phyloP scores from a whole-genome alignment of 768 basidiomycete genomes.

The Cystofilobasidium macerans region DNA sequence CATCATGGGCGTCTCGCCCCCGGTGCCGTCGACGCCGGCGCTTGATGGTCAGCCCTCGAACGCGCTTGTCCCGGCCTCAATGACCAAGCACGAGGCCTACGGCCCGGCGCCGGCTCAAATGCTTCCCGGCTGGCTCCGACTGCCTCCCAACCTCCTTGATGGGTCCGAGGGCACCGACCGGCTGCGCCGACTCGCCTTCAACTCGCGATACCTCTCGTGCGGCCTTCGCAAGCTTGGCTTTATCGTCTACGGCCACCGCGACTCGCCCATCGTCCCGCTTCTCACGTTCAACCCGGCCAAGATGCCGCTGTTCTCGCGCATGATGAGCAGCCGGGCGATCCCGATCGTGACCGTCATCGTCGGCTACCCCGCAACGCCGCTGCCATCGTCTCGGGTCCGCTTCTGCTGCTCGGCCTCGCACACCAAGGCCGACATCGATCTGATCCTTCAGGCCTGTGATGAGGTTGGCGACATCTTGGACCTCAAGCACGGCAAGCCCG shows the following conservation, averaged over 20 bases:
- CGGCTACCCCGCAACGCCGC: slow-evolving; percentile 45
- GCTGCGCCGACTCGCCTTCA: slow-evolving; percentile 83
- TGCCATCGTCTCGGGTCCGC: slow-evolving; percentile 44
- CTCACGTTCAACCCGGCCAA: slow-evolving; percentile 83
- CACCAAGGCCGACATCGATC: slow-evolving; percentile 93
- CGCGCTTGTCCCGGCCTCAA: slow-evolving; percentile 20
- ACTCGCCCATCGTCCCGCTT: slow-evolving; percentile 86
- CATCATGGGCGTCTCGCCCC: slow-evolving; percentile 68
- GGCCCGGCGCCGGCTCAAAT: slow-evolving; percentile 57
- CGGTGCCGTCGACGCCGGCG: slow-evolving; percentile 40
- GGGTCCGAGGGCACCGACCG: slow-evolving; percentile 75
- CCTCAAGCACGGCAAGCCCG: slow-evolving; percentile 60
- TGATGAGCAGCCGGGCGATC: slow-evolving; percentile 63
- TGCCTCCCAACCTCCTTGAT: slow-evolving; percentile 61
- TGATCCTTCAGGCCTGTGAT: slow-evolving; percentile 70
- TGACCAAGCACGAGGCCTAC: slow-evolving; percentile 28
- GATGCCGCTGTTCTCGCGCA: slow-evolving; percentile 77
- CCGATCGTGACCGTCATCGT: slow-evolving; percentile 85
- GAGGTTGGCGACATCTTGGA: slow-evolving; percentile 84
- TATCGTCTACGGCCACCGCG: slow-evolving; percentile 84
- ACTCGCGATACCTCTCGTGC: slow-evolving; percentile 77
- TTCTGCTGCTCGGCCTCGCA: slow-evolving; percentile 92
- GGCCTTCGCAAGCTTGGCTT: slow-evolving; percentile 86
- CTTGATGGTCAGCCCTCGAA: neutral
- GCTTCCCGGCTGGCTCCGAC: slow-evolving; percentile 66